These are phyloP conservation scores for Butyriboletus loyo DNA, from an alignment of 768 basidiomycete genomes.

Conservation along the genomic window DNA sequence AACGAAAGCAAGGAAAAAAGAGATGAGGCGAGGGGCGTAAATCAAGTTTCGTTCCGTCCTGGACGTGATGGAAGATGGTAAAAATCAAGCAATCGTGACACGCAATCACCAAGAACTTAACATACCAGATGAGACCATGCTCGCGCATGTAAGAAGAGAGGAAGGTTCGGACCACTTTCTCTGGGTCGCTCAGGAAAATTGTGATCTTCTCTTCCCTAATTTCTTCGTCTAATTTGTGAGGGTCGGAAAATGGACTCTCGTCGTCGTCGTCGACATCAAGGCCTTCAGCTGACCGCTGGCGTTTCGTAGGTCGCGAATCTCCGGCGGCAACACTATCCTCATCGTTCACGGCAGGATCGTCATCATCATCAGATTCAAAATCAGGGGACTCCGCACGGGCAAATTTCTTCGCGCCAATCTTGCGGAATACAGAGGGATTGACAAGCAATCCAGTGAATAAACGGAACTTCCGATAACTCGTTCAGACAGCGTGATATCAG, in stretches of 20 bases:
- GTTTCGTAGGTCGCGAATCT: constrained; percentile 21
- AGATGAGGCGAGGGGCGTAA: constrained; percentile 50
- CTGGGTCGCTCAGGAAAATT: constrained; percentile 62
- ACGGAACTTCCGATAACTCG: constrained; percentile 46
- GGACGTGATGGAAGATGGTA: not conserved
- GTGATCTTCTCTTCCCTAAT: constrained; percentile 43
- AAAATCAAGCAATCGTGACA: not conserved
- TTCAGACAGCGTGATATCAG: constrained; percentile 2
- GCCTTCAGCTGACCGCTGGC: constrained; percentile 19
- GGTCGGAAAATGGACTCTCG: constrained; percentile 33
- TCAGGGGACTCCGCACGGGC: constrained; percentile 34
- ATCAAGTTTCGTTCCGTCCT: constrained; percentile 50
- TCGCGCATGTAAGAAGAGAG: constrained; percentile 67
- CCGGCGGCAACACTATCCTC: not conserved
- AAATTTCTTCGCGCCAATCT: constrained; percentile 29
- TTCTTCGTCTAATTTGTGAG: constrained; percentile 32
- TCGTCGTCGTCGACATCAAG: constrained; percentile 23
- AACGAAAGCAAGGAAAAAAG: constrained; percentile 62
- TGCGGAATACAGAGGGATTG: constrained; percentile 38
- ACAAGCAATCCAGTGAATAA: constrained; percentile 57
- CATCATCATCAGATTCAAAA: constrained; percentile 32
- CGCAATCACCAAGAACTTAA: not conserved
- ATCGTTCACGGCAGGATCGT: constrained; percentile 12
- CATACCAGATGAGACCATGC: constrained; percentile 70
- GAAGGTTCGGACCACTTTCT: constrained; percentile 55